Percentiles rank a stretch among this genome's conserved stretches.
phyloP scores from a whole-genome alignment of 2,329 filamentous ascomycete genomes.

The Purpureocillium takamizusanense region DNA sequence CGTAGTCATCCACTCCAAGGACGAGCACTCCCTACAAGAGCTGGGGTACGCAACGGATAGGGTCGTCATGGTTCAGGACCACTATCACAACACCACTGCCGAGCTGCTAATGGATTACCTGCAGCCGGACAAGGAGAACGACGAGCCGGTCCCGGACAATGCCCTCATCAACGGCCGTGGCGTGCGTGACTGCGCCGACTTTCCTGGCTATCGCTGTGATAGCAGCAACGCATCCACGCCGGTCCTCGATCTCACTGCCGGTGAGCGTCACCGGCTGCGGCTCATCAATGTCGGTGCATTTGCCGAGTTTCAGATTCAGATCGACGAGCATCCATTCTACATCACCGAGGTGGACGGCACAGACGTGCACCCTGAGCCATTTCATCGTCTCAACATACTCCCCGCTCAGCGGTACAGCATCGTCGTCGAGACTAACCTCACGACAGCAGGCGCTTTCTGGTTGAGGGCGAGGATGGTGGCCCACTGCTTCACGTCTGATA shows the following conservation, averaged over 20 bases:
- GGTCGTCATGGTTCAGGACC: constrained; percentile 61
- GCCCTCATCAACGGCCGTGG: constrained; percentile 52
- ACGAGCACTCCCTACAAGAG: constrained; percentile 21
- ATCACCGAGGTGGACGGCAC: constrained; percentile 65
- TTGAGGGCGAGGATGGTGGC: constrained; percentile 45
- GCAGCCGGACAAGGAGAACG: constrained; percentile 40
- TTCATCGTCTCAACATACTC: constrained; percentile 54
- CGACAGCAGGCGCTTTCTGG: constrained; percentile 47
- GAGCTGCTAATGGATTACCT: constrained; percentile 46
- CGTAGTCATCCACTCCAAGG: constrained; percentile 53
- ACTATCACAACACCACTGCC: constrained; percentile 54
- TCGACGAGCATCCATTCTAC: constrained; percentile 57
- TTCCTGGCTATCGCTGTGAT: constrained; percentile 34
- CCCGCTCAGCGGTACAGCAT: constrained; percentile 66
- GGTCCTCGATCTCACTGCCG: constrained; percentile 37
- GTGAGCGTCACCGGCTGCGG: constrained; percentile 54
- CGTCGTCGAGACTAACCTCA: constrained; percentile 51
- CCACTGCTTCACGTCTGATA: constrained; percentile 26
- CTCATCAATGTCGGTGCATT: constrained; percentile 64
- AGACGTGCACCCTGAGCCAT: constrained; percentile 49
- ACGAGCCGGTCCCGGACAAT: constrained; percentile 58
- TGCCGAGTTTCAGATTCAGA: constrained; percentile 61
- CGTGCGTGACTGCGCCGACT: constrained; percentile 23
- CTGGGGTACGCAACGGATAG: constrained; percentile 36
- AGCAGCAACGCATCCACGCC: constrained; percentile 26